Conservation (phyloP, 306 rosid genomes). For the Dryas octopetala region DNA sequence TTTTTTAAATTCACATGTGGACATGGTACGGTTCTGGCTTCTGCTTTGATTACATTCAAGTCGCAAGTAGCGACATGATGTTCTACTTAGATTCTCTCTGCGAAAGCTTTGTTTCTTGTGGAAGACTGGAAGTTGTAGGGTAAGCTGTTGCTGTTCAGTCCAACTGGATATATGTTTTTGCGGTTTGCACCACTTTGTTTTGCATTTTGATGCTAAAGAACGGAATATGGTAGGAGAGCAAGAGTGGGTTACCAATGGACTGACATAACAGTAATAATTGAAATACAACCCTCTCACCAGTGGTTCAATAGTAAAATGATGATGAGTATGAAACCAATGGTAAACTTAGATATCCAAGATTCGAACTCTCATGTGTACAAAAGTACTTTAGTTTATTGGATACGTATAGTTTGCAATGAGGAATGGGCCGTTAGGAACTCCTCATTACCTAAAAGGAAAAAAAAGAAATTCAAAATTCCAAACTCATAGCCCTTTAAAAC, state of each 20-base stretch:
- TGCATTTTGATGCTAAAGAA: not conserved
- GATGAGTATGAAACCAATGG: too few relatives aligned
- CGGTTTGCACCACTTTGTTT: not conserved
- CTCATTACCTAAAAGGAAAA: too few relatives aligned
- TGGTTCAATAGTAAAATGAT: too few relatives aligned
- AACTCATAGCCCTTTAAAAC: too few relatives aligned
- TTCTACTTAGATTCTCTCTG: slow-evolving; percentile 24
- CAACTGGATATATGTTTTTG: not conserved
- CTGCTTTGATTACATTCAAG: not conserved
- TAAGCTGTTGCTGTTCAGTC: not conserved
- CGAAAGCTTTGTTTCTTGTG: not conserved
- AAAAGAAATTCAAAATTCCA: too few relatives aligned
- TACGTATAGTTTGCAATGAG: too few relatives aligned
- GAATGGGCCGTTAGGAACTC: too few relatives aligned
- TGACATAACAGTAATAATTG: not conserved
- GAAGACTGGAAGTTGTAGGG: slow-evolving; percentile 5
- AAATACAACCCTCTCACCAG: too few relatives aligned
- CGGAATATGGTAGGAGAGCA: not conserved
- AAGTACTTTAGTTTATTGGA: too few relatives aligned
- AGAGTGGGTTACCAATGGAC: not conserved
- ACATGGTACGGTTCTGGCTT: slow-evolving; percentile 22
- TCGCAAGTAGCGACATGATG: slow-evolving; percentile 10
- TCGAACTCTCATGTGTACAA: too few relatives aligned
- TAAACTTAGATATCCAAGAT: too few relatives aligned
- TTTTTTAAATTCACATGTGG: slow-evolving; percentile 23